Evolutionary conservation across 177 flowering plant genomes (phyloP).

Genomic region (Tripterygium wilfordii): DNA sequence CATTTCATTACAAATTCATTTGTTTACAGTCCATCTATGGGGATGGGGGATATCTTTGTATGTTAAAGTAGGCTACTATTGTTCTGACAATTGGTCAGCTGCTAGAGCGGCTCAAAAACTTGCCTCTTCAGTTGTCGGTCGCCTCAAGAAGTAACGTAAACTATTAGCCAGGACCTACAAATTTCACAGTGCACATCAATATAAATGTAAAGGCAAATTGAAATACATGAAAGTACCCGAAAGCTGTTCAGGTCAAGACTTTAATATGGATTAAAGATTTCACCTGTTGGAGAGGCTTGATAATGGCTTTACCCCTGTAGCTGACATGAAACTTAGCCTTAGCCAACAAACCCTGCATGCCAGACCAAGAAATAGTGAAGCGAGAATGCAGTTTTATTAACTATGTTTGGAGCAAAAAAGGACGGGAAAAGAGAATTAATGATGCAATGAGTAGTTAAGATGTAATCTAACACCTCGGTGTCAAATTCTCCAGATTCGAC

Average conservation of each 20-base stretch:
- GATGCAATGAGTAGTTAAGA: background rate
- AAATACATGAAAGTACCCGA: too few species aligned
- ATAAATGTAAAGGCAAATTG: too few species aligned
- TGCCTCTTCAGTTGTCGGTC: constrained; percentile 80
- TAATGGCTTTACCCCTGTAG: constrained; percentile 73
- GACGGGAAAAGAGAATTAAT: background rate
- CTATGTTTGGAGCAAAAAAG: background rate
- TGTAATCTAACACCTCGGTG: constrained; percentile 59
- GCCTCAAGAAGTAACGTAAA: constrained; percentile 82
- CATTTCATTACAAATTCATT: too few species aligned
- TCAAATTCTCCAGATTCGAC: constrained; percentile 97
- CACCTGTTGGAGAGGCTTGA: constrained; percentile 91
- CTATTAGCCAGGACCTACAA: constrained; percentile 85
- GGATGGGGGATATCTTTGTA: too few species aligned
- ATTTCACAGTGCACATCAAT: too few species aligned
- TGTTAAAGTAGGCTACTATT: too few species aligned
- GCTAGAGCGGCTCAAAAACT: constrained; percentile 90
- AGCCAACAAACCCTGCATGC: constrained; percentile 75
- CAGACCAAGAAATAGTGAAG: background rate
- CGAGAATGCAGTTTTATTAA: background rate
- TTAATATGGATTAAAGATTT: background rate
- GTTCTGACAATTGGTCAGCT: too few species aligned
- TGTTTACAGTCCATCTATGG: too few species aligned
- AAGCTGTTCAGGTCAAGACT: too few species aligned
- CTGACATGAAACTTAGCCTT: constrained; percentile 97